Evolutionary conservation across 2,329 filamentous ascomycete species (phyloP).

Genomic region (Pseudovirgaria hyperparasitica): DNA sequence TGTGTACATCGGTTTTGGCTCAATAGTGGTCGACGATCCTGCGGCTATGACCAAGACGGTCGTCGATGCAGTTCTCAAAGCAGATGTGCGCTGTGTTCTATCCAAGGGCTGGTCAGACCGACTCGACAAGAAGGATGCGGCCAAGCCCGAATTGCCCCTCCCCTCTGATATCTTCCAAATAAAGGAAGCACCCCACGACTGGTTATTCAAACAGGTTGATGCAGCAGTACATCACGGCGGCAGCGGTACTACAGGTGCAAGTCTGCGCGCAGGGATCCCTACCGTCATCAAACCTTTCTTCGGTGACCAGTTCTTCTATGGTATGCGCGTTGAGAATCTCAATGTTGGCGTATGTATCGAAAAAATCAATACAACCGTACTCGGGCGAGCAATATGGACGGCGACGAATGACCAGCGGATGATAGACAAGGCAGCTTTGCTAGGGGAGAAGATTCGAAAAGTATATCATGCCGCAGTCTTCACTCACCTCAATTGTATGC

Average conservation of each 20-base stretch:
- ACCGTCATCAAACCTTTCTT: constrained; percentile 97
- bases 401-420: constrained; percentile 83
- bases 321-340: constrained; percentile 75
- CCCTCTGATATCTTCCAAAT: constrained; percentile 79
- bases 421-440: constrained; percentile 68
- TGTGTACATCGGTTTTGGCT: constrained; percentile 94
- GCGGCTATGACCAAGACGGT: constrained; percentile 84
- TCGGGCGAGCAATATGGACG: constrained; percentile 81
- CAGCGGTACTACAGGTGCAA: constrained; percentile 87
- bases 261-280: constrained; percentile 76
- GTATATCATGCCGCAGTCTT: constrained; percentile 41
- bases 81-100: constrained; percentile 86
- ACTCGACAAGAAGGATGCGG: constrained; percentile 43
- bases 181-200: constrained; percentile 86
- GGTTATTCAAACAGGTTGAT: constrained; percentile 89
- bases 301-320: constrained; percentile 96
- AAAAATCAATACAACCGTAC: constrained; percentile 76
- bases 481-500: constrained; percentile 13
- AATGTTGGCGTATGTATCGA: constrained; percentile 84
- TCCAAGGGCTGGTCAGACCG: constrained; percentile 97
- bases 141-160: constrained; percentile 53
- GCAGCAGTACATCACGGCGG: constrained; percentile 91
- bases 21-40: constrained; percentile 85
- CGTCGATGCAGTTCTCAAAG: constrained; percentile 77
- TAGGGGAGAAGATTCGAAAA: constrained; percentile 79